A percentile compares a stretch with the other conserved stretches of the same genome.
Evolutionary conservation across 2,329 filamentous ascomycete genomes (phyloP).

Genomic region (Teratosphaeria epicoccoides): DNA sequence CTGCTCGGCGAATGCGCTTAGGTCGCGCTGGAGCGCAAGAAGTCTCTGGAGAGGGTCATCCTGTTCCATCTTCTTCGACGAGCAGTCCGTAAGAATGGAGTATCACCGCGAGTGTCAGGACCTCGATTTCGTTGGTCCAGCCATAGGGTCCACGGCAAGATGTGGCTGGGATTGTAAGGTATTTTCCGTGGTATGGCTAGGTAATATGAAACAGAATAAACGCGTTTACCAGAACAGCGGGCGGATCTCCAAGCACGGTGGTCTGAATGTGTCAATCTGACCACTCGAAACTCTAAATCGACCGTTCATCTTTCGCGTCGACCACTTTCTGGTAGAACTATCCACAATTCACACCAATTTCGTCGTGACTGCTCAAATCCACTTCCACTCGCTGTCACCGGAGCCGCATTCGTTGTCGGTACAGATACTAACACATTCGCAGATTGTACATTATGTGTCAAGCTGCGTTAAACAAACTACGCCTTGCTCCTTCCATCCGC

Average conservation of each 20-base stretch:
- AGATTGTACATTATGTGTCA: background rate
- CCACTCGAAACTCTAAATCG: background rate
- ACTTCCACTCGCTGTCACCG: background rate
- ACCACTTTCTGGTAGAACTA: background rate
- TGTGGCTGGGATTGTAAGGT: background rate
- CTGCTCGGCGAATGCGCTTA: constrained; percentile 63
- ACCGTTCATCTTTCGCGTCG: background rate
- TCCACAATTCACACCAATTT: background rate
- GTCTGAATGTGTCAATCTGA: too few relatives aligned
- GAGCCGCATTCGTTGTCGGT: background rate
- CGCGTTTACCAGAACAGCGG: too few relatives aligned
- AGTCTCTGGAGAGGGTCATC: constrained; percentile 64
- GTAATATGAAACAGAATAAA: too few relatives aligned
- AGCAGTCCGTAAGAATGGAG: background rate
- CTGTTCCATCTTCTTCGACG: constrained; percentile 54
- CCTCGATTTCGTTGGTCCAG: background rate
- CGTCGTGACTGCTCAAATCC: background rate
- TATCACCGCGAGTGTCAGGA: background rate
- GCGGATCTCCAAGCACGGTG: too few relatives aligned
- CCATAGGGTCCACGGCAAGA: background rate
- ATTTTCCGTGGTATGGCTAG: background rate
- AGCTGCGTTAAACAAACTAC: background rate
- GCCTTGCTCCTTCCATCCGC: background rate
- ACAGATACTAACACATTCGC: background rate
- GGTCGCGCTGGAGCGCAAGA: constrained; percentile 75